Evolutionary conservation across 306 rosid species (phyloP).

Genomic region (Lathyrus sativus): DNA sequence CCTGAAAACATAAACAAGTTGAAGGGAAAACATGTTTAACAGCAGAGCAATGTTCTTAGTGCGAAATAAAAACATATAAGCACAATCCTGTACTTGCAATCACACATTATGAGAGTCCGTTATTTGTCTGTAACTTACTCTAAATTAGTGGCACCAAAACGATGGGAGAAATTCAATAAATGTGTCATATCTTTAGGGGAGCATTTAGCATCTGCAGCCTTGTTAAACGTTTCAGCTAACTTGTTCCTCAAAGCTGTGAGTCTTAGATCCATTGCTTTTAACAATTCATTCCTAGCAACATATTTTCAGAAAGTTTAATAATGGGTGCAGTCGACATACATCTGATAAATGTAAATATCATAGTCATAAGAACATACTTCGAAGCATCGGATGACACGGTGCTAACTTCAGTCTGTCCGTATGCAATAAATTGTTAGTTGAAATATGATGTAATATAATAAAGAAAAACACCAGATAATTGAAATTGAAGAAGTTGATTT

Average conservation of each 20-base stretch:
- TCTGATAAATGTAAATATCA: conserved; percentile 40
- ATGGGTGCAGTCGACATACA: conserved; percentile 38
- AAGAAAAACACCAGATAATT: conserved; percentile 23
- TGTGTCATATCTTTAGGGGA: conserved; percentile 49
- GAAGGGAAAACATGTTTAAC: conserved; percentile 26
- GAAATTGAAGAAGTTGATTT: conserved; percentile 34
- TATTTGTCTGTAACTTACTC: conserved; percentile 56
- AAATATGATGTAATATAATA: conserved; percentile 29
- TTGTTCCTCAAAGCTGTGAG: conserved; percentile 67
- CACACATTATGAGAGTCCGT: conserved; percentile 24
- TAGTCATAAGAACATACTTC: conserved; percentile 68
- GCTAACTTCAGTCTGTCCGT: conserved; percentile 63
- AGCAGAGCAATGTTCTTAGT: conserved; percentile 20
- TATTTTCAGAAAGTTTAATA: conserved; percentile 45
- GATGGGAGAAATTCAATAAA: conserved; percentile 53
- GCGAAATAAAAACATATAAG: conserved; percentile 15
- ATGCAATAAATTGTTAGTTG: conserved; percentile 44
- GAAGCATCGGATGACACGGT: conserved; percentile 65
- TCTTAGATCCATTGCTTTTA: conserved; percentile 94
- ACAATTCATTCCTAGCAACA: conserved; percentile 74
- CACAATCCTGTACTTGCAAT: conserved; percentile 10
- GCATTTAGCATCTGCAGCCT: conserved; percentile 53
- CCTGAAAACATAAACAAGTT: conserved; percentile 54
- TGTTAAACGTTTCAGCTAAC: conserved; percentile 51
- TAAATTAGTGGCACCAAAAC: conserved; percentile 68